These are phyloP conservation scores for Trichoderma aggressivum DNA, from an alignment of 2,329 filamentous ascomycete species.

Conservation along the genomic window DNA sequence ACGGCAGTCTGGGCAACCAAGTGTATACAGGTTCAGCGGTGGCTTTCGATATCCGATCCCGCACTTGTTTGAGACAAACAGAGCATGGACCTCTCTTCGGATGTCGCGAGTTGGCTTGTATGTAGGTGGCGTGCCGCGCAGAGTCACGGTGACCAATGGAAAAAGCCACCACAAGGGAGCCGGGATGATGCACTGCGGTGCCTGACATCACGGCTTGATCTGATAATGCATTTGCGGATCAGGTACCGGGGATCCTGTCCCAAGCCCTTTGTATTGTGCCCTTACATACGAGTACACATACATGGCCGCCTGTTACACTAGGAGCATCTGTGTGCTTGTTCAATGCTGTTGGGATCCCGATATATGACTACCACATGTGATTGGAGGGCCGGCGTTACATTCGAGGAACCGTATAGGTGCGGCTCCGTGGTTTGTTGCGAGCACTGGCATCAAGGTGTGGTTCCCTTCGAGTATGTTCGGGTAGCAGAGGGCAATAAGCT, in stretches of 20 bases:
- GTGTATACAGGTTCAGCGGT: background rate
- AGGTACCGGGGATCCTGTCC: background rate
- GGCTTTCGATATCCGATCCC: background rate
- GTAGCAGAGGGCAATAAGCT: background rate
- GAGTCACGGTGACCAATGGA: background rate
- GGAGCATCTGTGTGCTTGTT: background rate
- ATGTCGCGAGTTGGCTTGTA: background rate
- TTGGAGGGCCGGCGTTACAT: background rate
- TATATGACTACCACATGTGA: background rate
- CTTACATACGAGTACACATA: background rate
- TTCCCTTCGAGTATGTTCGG: background rate
- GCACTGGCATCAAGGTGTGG: background rate
- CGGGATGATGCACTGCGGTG: background rate
- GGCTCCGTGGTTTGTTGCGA: background rate
- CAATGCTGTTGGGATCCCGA: background rate
- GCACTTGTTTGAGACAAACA: conserved; percentile 7
- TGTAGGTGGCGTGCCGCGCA: background rate
- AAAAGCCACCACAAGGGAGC: background rate
- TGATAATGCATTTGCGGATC: background rate
- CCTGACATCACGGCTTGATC: background rate
- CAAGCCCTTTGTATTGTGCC: background rate
- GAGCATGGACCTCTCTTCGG: background rate
- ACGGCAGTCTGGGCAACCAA: background rate
- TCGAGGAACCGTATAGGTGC: background rate
- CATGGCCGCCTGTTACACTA: background rate